Conservation (phyloP, 306 rosid genomes). For the Trifolium pratense region DNA sequence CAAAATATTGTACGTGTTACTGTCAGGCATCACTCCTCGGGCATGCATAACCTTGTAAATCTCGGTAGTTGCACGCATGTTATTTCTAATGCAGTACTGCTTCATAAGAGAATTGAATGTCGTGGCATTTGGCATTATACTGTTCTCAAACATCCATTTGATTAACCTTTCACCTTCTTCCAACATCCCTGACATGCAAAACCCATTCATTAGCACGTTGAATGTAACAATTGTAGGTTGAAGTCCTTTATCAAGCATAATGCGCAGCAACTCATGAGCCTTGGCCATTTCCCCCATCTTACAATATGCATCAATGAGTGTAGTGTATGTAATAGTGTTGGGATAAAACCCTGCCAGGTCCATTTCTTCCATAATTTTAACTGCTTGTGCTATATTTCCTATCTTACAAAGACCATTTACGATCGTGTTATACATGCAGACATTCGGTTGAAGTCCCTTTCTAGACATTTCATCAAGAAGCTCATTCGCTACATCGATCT, state of each 20-base stretch:
- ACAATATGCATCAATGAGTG: constrained; percentile 87
- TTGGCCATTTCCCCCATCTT: constrained; percentile 70
- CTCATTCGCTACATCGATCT: constrained; percentile 75
- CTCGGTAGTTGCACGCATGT: constrained; percentile 61
- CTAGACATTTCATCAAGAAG: constrained; percentile 81
- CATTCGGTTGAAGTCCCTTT: constrained; percentile 82
- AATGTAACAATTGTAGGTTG: constrained; percentile 88
- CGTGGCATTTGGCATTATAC: constrained; percentile 70
- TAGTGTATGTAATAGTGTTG: constrained; percentile 79
- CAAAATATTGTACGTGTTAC: constrained; percentile 76
- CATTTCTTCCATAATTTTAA: constrained; percentile 76
- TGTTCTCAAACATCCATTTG: constrained; percentile 84
- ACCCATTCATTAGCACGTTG: constrained; percentile 89
- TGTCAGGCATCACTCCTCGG: constrained; percentile 71
- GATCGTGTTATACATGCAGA: constrained; percentile 73
- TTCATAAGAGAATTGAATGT: constrained; percentile 89
- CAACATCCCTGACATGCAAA: constrained; percentile 84
- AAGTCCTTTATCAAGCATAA: constrained; percentile 72
- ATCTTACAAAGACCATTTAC: constrained; percentile 85
- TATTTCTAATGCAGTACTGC: constrained; percentile 79
- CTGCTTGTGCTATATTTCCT: constrained; percentile 71
- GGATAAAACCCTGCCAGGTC: constrained; percentile 73
- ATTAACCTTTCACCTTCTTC: constrained; percentile 80
- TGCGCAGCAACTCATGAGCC: constrained; percentile 71
- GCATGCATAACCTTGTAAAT: constrained; percentile 69